Evolutionary conservation across 495 filamentous ascomycete species (phyloP).

Genomic region (Elaphomyces granulatus): DNA sequence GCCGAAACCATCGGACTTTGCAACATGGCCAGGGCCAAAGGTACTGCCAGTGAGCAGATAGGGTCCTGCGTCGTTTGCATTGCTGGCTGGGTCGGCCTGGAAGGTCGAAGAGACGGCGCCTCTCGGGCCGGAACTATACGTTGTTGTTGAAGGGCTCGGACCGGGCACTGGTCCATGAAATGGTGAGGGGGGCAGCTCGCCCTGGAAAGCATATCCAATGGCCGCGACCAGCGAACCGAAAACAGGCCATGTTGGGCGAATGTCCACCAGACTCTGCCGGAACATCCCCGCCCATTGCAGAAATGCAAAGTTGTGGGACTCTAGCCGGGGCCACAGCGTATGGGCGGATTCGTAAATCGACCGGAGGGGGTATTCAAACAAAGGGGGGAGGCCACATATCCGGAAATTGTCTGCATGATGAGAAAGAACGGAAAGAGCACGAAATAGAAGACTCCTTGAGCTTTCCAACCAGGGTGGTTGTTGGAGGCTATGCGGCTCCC

Average conservation of each 20-base stretch:
- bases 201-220: slow-evolving; percentile 21
- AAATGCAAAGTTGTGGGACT: slow-evolving; percentile 26
- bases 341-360: slow-evolving; percentile 28
- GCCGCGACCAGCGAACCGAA: slow-evolving; percentile 21
- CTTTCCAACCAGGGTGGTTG: slow-evolving; percentile 15
- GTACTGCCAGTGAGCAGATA: neutral
- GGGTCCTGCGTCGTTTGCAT: neutral
- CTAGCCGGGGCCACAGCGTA: slow-evolving; percentile 19
- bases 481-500: slow-evolving; percentile 6
- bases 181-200: slow-evolving; percentile 5
- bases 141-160: neutral
- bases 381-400: slow-evolving; percentile 32
- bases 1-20: neutral
- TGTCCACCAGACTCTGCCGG: slow-evolving; percentile 16
- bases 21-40: neutral
- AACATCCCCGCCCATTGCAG: slow-evolving; percentile 26
- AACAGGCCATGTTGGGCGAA: slow-evolving; percentile 24
- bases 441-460: slow-evolving; percentile 30
- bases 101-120: neutral
- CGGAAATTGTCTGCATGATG: slow-evolving; percentile 35
- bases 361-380: slow-evolving; percentile 29
- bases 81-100: neutral
- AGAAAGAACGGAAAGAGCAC: slow-evolving; percentile 28
- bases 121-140: neutral
- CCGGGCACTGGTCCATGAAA: slow-evolving; percentile 5